Conservation (phyloP, 2,329 filamentous ascomycete genomes). For the Myriosclerotinia curreyana region DNA sequence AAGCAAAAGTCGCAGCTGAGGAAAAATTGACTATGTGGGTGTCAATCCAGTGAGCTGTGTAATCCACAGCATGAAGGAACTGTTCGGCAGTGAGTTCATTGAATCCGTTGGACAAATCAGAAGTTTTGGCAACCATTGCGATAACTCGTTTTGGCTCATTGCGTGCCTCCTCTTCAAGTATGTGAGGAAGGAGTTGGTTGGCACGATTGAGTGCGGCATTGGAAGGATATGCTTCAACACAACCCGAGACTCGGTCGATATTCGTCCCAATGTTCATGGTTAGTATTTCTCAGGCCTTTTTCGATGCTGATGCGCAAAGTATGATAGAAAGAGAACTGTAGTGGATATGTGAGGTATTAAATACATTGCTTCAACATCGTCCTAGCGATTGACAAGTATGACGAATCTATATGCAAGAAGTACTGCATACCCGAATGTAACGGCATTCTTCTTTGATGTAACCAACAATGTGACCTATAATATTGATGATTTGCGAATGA, state of each 20-base stretch:
- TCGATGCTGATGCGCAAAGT: neutral
- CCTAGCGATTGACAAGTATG: neutral
- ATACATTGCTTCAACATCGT: neutral
- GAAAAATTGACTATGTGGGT: neutral
- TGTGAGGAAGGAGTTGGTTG: slow-evolving; percentile 24
- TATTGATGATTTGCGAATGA: neutral
- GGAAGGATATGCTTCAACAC: neutral
- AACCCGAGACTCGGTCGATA: neutral
- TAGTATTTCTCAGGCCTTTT: neutral
- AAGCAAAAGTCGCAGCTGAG: slow-evolving; percentile 24
- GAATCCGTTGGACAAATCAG: slow-evolving; percentile 22
- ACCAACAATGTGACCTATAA: neutral
- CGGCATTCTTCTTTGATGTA: neutral
- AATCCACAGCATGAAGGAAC: slow-evolving; percentile 29
- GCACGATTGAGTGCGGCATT: slow-evolving; percentile 2
- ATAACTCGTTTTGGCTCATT: slow-evolving; percentile 22
- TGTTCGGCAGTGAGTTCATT: slow-evolving; percentile 24
- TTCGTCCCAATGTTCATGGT: neutral
- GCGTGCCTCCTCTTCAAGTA: slow-evolving; percentile 25
- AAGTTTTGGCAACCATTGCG: slow-evolving; percentile 25
- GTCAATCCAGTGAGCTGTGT: slow-evolving; percentile 30
- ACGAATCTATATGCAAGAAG: neutral
- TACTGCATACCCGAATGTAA: neutral
- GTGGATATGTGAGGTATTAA: neutral
- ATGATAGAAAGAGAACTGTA: neutral